phyloP scores from a whole-genome alignment of 1,139 yeast genomes.

The Kurtzmaniella quercitrusa region DNA sequence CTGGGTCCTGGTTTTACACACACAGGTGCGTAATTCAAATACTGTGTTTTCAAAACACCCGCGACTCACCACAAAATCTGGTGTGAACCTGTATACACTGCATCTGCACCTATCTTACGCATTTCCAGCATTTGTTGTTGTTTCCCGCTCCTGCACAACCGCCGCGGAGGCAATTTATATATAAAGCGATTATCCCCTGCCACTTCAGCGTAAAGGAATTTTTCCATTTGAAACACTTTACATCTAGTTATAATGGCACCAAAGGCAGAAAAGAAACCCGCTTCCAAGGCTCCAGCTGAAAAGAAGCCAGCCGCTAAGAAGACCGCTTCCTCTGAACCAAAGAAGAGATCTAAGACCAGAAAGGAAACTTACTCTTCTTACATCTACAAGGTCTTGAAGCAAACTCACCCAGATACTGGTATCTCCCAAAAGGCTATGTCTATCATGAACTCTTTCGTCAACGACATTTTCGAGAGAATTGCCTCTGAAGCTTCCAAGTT shows the following conservation, averaged over 20 bases:
- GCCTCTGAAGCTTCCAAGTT: constrained; percentile 98
- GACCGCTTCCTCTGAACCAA: constrained; percentile 76
- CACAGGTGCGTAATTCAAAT: background rate
- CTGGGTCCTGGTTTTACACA: background rate
- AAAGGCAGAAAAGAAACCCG: constrained; percentile 97
- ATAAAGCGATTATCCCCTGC: constrained; percentile 9
- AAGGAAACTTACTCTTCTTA: constrained; percentile 98
- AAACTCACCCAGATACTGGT: constrained; percentile 99
- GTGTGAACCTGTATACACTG: too few relatives aligned
- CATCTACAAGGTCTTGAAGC: constrained; percentile 97
- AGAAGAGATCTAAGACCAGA: constrained; percentile 96
- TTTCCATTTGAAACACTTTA: constrained; percentile 1
- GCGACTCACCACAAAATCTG: background rate
- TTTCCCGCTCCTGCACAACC: constrained; percentile 4
- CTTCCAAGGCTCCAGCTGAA: constrained; percentile 98
- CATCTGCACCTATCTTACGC: too few relatives aligned
- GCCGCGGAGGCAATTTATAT: constrained; percentile 11
- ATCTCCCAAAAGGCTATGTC: constrained; percentile 99
- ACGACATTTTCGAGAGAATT: constrained; percentile 92
- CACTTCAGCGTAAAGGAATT: constrained; percentile 5
- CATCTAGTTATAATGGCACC: constrained; percentile 68
- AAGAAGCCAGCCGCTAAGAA: constrained; percentile 96
- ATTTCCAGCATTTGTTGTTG: background rate
- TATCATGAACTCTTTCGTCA: constrained; percentile 97
- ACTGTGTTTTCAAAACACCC: constrained; percentile 1